Evolutionary conservation across 169 alveolate species (phyloP).

Genomic region (Plasmodium reichenowi): DNA sequence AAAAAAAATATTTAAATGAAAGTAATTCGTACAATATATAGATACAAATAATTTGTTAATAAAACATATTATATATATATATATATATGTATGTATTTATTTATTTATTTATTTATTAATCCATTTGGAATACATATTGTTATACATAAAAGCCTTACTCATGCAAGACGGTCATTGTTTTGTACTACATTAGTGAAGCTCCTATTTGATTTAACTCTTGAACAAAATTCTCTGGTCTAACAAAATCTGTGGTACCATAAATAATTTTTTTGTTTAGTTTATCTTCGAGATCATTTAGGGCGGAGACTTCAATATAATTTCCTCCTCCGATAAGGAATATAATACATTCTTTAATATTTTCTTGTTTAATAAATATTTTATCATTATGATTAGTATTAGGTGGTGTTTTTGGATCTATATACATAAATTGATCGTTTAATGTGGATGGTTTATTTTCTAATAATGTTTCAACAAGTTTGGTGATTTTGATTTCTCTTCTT

Average conservation of each 20-base stretch:
- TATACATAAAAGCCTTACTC: too few relatives aligned
- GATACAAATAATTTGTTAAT: too few relatives aligned
- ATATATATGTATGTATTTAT: too few relatives aligned
- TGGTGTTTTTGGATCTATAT: slow-evolving; percentile 71
- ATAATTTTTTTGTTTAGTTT: slow-evolving; percentile 80
- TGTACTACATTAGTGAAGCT: background rate
- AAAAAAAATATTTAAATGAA: too few relatives aligned
- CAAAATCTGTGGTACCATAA: slow-evolving; percentile 83
- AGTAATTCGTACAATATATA: too few relatives aligned
- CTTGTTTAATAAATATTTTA: slow-evolving; percentile 80
- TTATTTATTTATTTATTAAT: too few relatives aligned
- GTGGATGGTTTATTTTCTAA: slow-evolving; percentile 78
- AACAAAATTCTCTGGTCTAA: slow-evolving; percentile 79
- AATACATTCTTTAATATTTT: slow-evolving; percentile 83
- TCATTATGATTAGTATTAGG: slow-evolving; percentile 15
- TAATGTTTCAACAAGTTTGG: slow-evolving; percentile 84
- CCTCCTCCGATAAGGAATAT: slow-evolving; percentile 90
- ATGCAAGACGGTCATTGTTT: background rate
- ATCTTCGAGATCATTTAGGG: slow-evolving; percentile 83
- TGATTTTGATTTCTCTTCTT: slow-evolving; percentile 83
- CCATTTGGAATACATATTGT: too few relatives aligned
- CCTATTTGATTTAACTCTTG: slow-evolving; percentile 76
- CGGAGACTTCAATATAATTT: slow-evolving; percentile 86
- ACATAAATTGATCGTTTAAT: slow-evolving; percentile 75
- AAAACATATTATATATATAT: too few relatives aligned